These are phyloP conservation scores for Holtermannia corniformis DNA, from an alignment of 768 basidiomycete species.

Conservation along the genomic window DNA sequence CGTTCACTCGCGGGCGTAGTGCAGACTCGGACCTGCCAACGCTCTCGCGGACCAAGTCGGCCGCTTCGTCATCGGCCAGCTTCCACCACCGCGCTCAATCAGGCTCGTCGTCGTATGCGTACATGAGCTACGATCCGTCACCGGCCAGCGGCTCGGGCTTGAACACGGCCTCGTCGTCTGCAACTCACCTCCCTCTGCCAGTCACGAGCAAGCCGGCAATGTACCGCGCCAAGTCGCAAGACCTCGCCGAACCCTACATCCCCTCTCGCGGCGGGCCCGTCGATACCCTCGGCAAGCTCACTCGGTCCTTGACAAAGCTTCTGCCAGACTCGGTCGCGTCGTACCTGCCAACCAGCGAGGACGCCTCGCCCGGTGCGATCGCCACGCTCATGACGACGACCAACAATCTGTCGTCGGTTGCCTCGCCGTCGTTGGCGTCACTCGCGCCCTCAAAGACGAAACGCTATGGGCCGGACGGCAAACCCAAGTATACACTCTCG, in stretches of 20 bases:
- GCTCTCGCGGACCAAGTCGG: not conserved
- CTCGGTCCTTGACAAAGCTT: not conserved
- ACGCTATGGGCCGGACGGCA: constrained; percentile 6
- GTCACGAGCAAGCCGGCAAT: not conserved
- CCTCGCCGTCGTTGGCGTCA: constrained; percentile 6
- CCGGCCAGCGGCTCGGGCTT: not conserved
- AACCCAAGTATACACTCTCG: constrained; percentile 6
- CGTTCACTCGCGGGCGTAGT: not conserved
- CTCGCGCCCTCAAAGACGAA: constrained; percentile 12
- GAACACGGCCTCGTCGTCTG: not conserved
- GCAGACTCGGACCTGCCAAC: not conserved
- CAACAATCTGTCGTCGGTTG: constrained; percentile 2
- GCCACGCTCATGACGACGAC: constrained; percentile 13
- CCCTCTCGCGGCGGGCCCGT: not conserved
- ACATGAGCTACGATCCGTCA: not conserved
- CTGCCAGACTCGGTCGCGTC: not conserved
- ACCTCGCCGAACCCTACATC: not conserved
- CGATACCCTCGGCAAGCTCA: not conserved
- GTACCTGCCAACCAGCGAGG: not conserved
- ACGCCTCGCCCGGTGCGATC: not conserved
- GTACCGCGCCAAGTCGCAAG: not conserved
- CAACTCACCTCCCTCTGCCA: not conserved
- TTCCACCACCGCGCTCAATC: not conserved
- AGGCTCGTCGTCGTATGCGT: not conserved
- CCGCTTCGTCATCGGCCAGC: not conserved